Conservation (phyloP, 768 basidiomycete species). For the Paxillus involutus region DNA sequence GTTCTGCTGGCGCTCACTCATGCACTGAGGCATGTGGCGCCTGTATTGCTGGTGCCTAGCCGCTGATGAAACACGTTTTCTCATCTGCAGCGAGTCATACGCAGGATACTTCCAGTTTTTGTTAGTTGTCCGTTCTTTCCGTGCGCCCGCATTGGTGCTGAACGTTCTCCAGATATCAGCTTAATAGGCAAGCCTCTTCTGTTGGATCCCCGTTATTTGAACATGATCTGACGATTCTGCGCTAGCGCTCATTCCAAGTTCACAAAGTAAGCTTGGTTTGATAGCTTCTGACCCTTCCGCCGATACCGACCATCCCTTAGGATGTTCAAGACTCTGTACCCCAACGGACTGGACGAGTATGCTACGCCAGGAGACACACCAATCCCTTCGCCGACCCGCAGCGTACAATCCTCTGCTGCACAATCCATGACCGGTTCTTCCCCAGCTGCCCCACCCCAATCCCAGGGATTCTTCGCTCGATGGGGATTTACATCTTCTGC, state of each 20-base stretch:
- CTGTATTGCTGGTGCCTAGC: not conserved
- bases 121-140: constrained; percentile 36
- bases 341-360: constrained; percentile 51
- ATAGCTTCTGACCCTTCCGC: not conserved
- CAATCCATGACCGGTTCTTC: constrained; percentile 13
- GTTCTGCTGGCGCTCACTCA: constrained; percentile 70
- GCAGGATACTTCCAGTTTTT: constrained; percentile 79
- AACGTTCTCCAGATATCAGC: constrained; percentile 35
- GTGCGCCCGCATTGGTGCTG: not conserved
- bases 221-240: constrained; percentile 19
- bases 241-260: constrained; percentile 69
- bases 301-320: constrained; percentile 31
- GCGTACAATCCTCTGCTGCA: constrained; percentile 15
- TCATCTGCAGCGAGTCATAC: constrained; percentile 61
- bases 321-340: constrained; percentile 67
- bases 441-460: constrained; percentile 1
- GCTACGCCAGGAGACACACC: constrained; percentile 38
- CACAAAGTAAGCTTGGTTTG: constrained; percentile 48
- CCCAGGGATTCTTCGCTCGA: constrained; percentile 38
- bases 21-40: constrained; percentile 55
- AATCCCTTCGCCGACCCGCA: constrained; percentile 31
- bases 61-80: not conserved
- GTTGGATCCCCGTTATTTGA: not conserved
- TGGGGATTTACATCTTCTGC: constrained; percentile 26
- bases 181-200: constrained; percentile 50